These are phyloP conservation scores for Zea mays DNA, from an alignment of 176 grass and related monocot genomes.

Conservation along the genomic window Zm-B73-REFERENCE-NAM-5.0 NC_050101.1:29592501-29593000, in stretches of 20 bases:
- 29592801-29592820: not conserved
- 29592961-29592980: not conserved
- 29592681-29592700: constrained; percentile 37
- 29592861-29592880: constrained; percentile 25
- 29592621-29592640: not conserved
- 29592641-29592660: constrained; percentile 36
- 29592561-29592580: constrained; percentile 76
- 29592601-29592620: not conserved
- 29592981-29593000: too few relatives aligned
- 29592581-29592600: not conserved
- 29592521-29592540: constrained; percentile 97
- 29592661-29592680: too few relatives aligned
- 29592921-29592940: not conserved
- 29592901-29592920: constrained; percentile 37
- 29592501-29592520: constrained; percentile 97
- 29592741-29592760: constrained; percentile 43
- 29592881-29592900: constrained; percentile 33
- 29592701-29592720: constrained; percentile 41
- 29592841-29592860: constrained; percentile 15
- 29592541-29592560: constrained; percentile 91
- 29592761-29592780: constrained; percentile 27
- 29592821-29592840: constrained; percentile 10
- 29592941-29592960: not conserved
- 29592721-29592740: constrained; percentile 48
- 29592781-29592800: not conserved